Evolutionary conservation across 495 filamentous ascomycete genomes (phyloP), one percentile per base, ranked within the genome.

Genomic region (Filosporella fistucella): DNA sequence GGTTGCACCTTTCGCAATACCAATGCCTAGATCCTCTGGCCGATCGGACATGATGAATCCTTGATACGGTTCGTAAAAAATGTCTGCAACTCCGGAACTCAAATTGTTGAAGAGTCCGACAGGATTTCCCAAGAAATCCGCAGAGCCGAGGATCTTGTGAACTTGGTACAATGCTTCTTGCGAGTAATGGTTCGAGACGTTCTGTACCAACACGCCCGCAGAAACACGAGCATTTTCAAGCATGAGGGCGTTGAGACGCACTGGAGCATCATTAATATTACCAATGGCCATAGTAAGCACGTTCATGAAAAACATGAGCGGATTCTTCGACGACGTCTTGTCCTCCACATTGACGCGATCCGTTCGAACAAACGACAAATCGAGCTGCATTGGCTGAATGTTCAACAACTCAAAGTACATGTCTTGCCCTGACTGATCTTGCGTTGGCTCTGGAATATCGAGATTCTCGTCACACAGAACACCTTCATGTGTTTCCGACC

Each of bases 1-100:
- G 1, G 88, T 90, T 14, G 94, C 93, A 26, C 93, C 93, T 62
- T 96, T 96, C 11, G 94, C 94, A 54, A 98, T 90, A 12, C 94
- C 94, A 43, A 91, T 72, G 10, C 94, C 93, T 36, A 98, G 79
- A 42, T 97, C 90, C 68, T 96, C 89, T 16, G 93, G 93, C 42
- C 84, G 75, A 59, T 98, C 94, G 0, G 90, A 94, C 84, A 91
- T 91, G 61, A 96, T 91, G 45, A 98, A 76, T 21, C 93, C 93
- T 71, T 98, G 93, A 63, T 96, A 96, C 16, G 93, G 93, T 62
- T 97, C 93, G 68, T 98, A 98, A 72, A 98, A 98, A 57, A 98
- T 96, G 57, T 94, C 93, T 17, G 88, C 88, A 26, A 98, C 87
- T 41, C 93, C 93, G 29, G 93, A 96, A 65, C 88, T 94, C 68